Evolutionary conservation across 768 basidiomycete genomes (phyloP).

Genomic region (Neoboletus magnificus): DNA sequence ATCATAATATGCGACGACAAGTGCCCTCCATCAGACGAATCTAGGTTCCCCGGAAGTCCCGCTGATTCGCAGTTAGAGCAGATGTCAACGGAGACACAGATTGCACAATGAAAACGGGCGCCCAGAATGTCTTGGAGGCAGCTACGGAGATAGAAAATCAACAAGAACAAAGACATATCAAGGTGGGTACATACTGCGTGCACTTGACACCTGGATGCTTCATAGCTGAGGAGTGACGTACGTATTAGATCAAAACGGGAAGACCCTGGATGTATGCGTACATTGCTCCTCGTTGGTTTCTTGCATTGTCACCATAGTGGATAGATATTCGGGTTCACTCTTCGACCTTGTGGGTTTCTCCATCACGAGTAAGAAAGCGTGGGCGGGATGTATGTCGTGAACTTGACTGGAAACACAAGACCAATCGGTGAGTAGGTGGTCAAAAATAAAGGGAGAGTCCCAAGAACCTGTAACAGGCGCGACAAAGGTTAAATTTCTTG

Average conservation of each 20-base stretch:
- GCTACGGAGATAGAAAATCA: slow-evolving; percentile 38
- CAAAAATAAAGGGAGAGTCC: slow-evolving; percentile 8
- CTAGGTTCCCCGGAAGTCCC: slow-evolving; percentile 78
- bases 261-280: slow-evolving; percentile 33
- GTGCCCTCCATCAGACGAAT: slow-evolving; percentile 74
- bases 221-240: slow-evolving; percentile 45
- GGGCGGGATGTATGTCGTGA: slow-evolving; percentile 86
- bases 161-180: background rate
- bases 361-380: slow-evolving; percentile 81
- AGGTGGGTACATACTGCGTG: slow-evolving; percentile 60
- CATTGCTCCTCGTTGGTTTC: slow-evolving; percentile 58
- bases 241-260: background rate
- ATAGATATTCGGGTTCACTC: slow-evolving; percentile 39
- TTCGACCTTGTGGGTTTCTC: slow-evolving; percentile 47
- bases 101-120: slow-evolving; percentile 88
- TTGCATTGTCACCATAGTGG: slow-evolving; percentile 23
- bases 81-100: slow-evolving; percentile 82
- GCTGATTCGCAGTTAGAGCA: slow-evolving; percentile 86
- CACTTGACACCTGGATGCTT: slow-evolving; percentile 82
- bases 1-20: slow-evolving; percentile 89
- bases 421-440: background rate
- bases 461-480: slow-evolving; percentile 72
- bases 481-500: slow-evolving; percentile 74
- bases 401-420: slow-evolving; percentile 56
- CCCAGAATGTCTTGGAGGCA: slow-evolving; percentile 89